Percentiles rank a stretch among this genome's conserved stretches.
These are phyloP conservation scores for Pseudevernia furfuracea DNA, from an alignment of 495 filamentous ascomycete genomes.

Conservation along the genomic window DNA sequence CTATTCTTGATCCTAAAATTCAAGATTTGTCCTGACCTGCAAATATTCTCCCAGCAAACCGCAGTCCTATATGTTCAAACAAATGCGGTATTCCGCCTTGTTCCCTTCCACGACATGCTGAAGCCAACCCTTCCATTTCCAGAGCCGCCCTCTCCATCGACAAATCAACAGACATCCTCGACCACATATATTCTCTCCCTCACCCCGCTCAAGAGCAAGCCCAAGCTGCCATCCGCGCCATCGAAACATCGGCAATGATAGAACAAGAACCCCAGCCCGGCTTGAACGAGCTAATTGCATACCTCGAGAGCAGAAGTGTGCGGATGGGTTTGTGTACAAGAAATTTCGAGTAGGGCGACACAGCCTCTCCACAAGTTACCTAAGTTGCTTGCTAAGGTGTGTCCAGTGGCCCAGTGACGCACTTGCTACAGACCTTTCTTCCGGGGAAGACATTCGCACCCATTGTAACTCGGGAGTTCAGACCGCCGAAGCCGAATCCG, in stretches of 20 bases:
- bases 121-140: conserved; percentile 2
- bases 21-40: not conserved
- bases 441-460: conserved; percentile 60
- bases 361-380: not conserved
- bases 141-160: conserved; percentile 58
- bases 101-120: not conserved
- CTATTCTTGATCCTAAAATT: accelerated
- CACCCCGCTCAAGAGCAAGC: conserved; percentile 53
- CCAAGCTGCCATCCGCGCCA: conserved; percentile 61
- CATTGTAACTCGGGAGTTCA: conserved; percentile 79
- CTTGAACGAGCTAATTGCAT: conserved; percentile 64
- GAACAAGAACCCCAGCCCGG: conserved; percentile 74
- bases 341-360: conserved; percentile 67
- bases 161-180: conserved; percentile 70
- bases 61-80: conserved; percentile 88
- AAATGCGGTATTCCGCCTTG: conserved; percentile 56
- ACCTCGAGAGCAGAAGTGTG: conserved; percentile 58
- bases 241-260: conserved; percentile 74
- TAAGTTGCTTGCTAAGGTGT: not conserved
- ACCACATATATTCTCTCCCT: conserved; percentile 72
- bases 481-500: conserved; percentile 79
- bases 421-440: conserved; percentile 71
- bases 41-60: conserved; percentile 51
- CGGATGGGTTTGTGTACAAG: conserved; percentile 84
- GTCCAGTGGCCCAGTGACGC: conserved; percentile 50